A percentile compares a stretch with the other conserved stretches of the same genome.
These are phyloP conservation scores for Calonectria pauciramosa DNA, from an alignment of 2,329 filamentous ascomycete species.

Conservation along the genomic window DNA sequence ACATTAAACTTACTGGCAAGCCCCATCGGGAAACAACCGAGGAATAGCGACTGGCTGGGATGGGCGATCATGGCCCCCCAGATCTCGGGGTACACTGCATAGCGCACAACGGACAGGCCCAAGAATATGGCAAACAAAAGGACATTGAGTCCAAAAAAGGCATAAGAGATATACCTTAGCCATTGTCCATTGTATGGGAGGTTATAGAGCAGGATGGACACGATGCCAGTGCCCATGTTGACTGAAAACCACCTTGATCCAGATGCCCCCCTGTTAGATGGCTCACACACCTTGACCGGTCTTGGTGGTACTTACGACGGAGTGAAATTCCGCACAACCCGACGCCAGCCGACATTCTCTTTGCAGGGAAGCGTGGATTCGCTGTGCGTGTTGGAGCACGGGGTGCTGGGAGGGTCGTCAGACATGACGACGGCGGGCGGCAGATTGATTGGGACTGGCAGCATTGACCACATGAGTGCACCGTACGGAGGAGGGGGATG, in stretches of 20 bases:
- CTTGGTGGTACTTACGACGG: constrained; percentile 60
- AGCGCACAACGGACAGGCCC: constrained; percentile 69
- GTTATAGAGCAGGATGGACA: constrained; percentile 72
- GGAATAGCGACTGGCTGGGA: constrained; percentile 76
- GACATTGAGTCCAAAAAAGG: constrained; percentile 73
- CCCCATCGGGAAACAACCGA: constrained; percentile 78
- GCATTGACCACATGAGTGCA: neutral
- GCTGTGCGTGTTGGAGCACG: constrained; percentile 29
- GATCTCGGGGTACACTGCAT: constrained; percentile 75
- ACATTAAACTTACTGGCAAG: constrained; percentile 63
- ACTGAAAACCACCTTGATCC: constrained; percentile 67
- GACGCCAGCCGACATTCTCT: constrained; percentile 57
- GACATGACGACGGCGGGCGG: constrained; percentile 32
- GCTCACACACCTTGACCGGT: neutral
- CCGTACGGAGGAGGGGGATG: constrained; percentile 32
- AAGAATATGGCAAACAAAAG: constrained; percentile 69
- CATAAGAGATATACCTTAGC: constrained; percentile 70
- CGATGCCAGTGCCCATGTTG: constrained; percentile 78
- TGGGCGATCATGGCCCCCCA: constrained; percentile 77
- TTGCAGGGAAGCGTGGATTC: constrained; percentile 44
- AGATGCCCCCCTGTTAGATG: constrained; percentile 15
- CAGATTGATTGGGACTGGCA: constrained; percentile 6
- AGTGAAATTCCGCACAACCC: constrained; percentile 66
- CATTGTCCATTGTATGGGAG: constrained; percentile 72
- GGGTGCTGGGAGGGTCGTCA: constrained; percentile 21